Evolutionary conservation across 192 early-diverging fungal species (phyloP).

Genomic region (Linderina pennispora): DNA sequence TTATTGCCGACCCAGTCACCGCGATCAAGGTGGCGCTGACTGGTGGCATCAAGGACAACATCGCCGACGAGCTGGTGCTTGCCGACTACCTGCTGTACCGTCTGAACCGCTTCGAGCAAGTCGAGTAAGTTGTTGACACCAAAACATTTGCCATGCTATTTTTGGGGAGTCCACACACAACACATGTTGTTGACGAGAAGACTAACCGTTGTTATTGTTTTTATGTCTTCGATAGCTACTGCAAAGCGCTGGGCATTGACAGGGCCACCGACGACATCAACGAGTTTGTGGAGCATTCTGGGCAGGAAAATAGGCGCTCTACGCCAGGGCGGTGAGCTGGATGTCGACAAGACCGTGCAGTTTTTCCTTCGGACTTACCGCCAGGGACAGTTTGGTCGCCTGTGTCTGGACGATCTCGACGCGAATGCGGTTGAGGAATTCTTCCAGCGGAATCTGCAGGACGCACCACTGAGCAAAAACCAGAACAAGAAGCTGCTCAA

Average conservation of each 20-base stretch:
- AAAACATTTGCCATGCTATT: no score
- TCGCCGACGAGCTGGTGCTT: constrained; percentile 74
- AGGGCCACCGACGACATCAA: constrained; percentile 67
- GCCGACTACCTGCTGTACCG: constrained; percentile 88
- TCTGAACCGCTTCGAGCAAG: constrained; percentile 58
- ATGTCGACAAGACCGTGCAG: constrained; percentile 59
- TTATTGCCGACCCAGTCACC: constrained; percentile 72
- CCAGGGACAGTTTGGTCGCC: constrained; percentile 70
- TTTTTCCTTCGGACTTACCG: constrained; percentile 76
- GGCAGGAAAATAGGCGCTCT: constrained; percentile 62
- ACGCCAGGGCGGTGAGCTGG: constrained; percentile 58
- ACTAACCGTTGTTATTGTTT: background rate
- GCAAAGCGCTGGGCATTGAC: constrained; percentile 47
- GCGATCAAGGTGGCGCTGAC: constrained; percentile 89
- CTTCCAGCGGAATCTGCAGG: constrained; percentile 23
- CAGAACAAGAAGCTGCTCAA: constrained; percentile 38
- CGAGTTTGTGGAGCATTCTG: constrained; percentile 57
- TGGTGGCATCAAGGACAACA: constrained; percentile 80
- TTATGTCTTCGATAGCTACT: constrained; percentile 47
- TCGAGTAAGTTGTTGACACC: constrained; percentile 35
- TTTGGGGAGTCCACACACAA: no score
- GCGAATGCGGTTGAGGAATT: constrained; percentile 45
- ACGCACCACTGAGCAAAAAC: constrained; percentile 31
- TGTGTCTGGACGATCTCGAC: constrained; percentile 79
- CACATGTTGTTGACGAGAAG: background rate